A percentile compares a stretch with the other conserved stretches of the same genome.
Evolutionary conservation across 345 rosid species (phyloP).

Genomic region (Kernera saxatilis): DNA sequence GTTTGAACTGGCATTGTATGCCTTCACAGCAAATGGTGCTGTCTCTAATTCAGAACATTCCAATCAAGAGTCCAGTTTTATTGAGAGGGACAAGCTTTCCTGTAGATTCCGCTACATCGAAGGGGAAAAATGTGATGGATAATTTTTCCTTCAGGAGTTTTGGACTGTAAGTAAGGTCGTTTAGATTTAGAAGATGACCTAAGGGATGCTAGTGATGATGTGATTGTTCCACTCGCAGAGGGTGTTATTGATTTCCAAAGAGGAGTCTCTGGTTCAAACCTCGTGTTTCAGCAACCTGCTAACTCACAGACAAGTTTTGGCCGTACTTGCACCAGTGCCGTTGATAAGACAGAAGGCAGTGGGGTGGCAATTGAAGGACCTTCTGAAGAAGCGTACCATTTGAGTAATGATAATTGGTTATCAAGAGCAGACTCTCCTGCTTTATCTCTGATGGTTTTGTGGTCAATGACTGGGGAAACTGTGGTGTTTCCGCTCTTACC

Average conservation of each 20-base stretch:
- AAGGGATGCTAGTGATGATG: slow-evolving; percentile 36
- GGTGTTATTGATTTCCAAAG: slow-evolving; percentile 47
- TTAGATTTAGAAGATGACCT: slow-evolving; percentile 44
- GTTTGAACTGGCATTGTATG: slow-evolving; percentile 80
- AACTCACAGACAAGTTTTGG: slow-evolving; percentile 40
- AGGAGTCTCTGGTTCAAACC: slow-evolving; percentile 45
- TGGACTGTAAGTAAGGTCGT: slow-evolving; percentile 56
- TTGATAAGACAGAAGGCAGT: slow-evolving; percentile 40
- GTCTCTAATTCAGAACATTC: slow-evolving; percentile 48
- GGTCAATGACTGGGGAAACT: slow-evolving; percentile 79
- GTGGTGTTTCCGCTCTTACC: slow-evolving; percentile 64
- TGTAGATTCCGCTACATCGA: slow-evolving; percentile 46
- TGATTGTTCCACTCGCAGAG: slow-evolving; percentile 50
- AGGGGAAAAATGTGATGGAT: slow-evolving; percentile 48
- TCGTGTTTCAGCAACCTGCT: slow-evolving; percentile 39
- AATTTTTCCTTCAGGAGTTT: slow-evolving; percentile 38
- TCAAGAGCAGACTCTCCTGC: slow-evolving; percentile 55
- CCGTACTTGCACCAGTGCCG: slow-evolving; percentile 30
- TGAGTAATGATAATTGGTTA: slow-evolving; percentile 63
- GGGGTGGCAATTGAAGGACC: slow-evolving; percentile 79
- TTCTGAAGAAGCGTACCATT: slow-evolving; percentile 62
- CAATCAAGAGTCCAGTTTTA: slow-evolving; percentile 51
- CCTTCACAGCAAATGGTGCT: slow-evolving; percentile 69
- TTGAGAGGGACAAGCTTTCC: slow-evolving; percentile 35
- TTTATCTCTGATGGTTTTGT: slow-evolving; percentile 46